phyloP scores from a whole-genome alignment of 495 filamentous ascomycete genomes.

The Hyaloscypha variabilis region DNA sequence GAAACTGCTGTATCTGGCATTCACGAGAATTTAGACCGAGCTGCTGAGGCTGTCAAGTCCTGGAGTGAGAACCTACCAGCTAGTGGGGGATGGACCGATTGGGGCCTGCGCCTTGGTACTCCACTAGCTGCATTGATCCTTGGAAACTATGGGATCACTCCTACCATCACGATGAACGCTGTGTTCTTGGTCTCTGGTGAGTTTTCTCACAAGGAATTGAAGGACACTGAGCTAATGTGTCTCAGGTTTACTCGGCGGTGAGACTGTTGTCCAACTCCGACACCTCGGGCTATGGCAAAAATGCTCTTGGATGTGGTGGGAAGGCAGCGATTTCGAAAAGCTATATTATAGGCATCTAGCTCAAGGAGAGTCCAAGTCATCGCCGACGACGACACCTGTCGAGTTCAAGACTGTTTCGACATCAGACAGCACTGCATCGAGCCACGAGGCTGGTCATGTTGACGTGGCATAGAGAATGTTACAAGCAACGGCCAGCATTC shows the following conservation, averaged over 20 bases:
- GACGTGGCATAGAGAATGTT: not conserved
- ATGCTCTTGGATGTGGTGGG: not conserved
- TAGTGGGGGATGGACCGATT: constrained; percentile 11
- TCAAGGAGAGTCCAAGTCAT: not conserved
- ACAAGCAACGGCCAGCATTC: not conserved
- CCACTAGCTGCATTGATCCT: constrained; percentile 12
- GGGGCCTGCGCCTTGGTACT: constrained; percentile 9
- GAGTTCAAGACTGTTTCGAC: not conserved
- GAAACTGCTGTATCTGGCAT: constrained; percentile 17
- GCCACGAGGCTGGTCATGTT: not conserved
- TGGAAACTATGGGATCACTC: constrained; percentile 26
- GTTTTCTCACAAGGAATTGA: not conserved
- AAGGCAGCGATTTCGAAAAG: not conserved
- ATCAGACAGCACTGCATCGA: not conserved
- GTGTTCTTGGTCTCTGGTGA: constrained; percentile 22
- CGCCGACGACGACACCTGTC: not conserved
- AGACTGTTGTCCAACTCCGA: not conserved
- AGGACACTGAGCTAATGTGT: not conserved
- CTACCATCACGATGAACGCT: constrained; percentile 21
- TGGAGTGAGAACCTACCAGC: constrained; percentile 4
- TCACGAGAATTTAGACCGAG: constrained; percentile 21
- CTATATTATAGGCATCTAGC: not conserved
- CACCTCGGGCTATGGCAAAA: not conserved
- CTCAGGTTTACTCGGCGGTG: constrained; percentile 2
- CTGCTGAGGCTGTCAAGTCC: constrained; percentile 5